These are phyloP conservation scores for Dendrobium catenatum DNA, from an alignment of 106 monocot species.

Conservation along the genomic window DNA sequence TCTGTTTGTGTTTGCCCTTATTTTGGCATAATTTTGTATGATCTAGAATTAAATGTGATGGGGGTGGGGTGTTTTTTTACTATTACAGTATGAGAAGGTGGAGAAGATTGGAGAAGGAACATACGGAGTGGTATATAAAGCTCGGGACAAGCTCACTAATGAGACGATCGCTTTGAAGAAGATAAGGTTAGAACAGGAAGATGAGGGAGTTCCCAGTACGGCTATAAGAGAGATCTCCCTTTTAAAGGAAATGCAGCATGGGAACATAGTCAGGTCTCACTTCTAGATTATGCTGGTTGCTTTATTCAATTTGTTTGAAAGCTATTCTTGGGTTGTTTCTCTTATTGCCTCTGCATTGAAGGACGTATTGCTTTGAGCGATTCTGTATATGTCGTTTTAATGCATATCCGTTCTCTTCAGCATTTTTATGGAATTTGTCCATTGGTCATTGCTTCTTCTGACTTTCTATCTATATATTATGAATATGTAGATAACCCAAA, in stretches of 20 bases:
- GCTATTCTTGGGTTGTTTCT: not conserved
- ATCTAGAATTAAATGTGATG: not conserved
- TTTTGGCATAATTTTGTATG: not conserved
- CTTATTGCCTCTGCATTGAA: not conserved
- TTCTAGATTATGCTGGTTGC: not conserved
- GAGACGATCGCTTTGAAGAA: conserved; percentile 76
- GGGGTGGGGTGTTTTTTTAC: not conserved
- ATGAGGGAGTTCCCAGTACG: conserved; percentile 73
- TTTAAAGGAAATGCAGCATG: conserved; percentile 70
- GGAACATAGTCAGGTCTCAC: conserved; percentile 50
- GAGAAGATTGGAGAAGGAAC: conserved; percentile 81
- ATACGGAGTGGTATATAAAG: conserved; percentile 89
- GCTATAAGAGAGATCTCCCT: conserved; percentile 76
- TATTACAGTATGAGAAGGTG: conserved; percentile 33
- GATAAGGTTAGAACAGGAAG: conserved; percentile 73
- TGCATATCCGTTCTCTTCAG: not conserved
- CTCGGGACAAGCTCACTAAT: conserved; percentile 51
- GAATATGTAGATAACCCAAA: not conserved
- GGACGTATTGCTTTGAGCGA: not conserved
- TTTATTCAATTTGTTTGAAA: not conserved
- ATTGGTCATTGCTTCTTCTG: not conserved
- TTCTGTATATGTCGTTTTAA: not conserved
- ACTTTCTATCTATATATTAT: not conserved
- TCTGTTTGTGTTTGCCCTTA: not conserved
- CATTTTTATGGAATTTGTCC: not conserved